Evolutionary conservation across 768 basidiomycete genomes (phyloP).

Genomic region (Leucogyrophana mollusca): DNA sequence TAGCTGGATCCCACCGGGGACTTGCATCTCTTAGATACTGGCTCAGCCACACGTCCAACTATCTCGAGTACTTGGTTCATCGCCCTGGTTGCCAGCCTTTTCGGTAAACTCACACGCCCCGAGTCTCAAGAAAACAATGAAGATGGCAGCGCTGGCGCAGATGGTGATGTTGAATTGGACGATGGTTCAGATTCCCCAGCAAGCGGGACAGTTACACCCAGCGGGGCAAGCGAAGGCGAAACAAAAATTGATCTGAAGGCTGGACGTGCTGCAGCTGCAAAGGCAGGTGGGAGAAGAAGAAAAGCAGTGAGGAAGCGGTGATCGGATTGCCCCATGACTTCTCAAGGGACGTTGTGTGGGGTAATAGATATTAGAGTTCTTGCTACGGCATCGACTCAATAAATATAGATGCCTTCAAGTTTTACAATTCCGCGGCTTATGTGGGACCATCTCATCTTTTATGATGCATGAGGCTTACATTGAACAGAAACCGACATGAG

Average conservation of each 20-base stretch:
- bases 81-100: slow-evolving; percentile 33
- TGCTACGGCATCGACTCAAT: background rate
- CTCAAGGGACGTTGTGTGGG: slow-evolving; percentile 10
- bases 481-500: too few species aligned
- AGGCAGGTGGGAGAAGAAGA: slow-evolving; percentile 64
- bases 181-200: slow-evolving; percentile 45
- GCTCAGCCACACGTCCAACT: slow-evolving; percentile 56
- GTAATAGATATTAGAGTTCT: slow-evolving; percentile 12
- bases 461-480: too few species aligned
- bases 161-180: slow-evolving; percentile 38
- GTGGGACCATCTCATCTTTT: too few species aligned
- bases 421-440: too few species aligned
- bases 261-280: slow-evolving; percentile 40
- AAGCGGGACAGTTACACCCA: slow-evolving; percentile 40
- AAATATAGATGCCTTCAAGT: background rate
- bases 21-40: slow-evolving; percentile 56
- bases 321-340: slow-evolving; percentile 5
- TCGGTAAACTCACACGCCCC: slow-evolving; percentile 11
- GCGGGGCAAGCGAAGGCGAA: slow-evolving; percentile 23
- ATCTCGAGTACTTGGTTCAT: slow-evolving; percentile 72
- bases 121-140: slow-evolving; percentile 18
- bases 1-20: slow-evolving; percentile 65
- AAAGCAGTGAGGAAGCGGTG: slow-evolving; percentile 54
- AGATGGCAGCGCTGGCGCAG: slow-evolving; percentile 35
- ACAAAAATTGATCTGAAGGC: slow-evolving; percentile 16